A percentile compares a stretch with the other conserved stretches of the same genome.
These are phyloP conservation scores for Blepharisma japonicum DNA, from an alignment of 73 alveolate genomes.

Conservation along the genomic window DNA sequence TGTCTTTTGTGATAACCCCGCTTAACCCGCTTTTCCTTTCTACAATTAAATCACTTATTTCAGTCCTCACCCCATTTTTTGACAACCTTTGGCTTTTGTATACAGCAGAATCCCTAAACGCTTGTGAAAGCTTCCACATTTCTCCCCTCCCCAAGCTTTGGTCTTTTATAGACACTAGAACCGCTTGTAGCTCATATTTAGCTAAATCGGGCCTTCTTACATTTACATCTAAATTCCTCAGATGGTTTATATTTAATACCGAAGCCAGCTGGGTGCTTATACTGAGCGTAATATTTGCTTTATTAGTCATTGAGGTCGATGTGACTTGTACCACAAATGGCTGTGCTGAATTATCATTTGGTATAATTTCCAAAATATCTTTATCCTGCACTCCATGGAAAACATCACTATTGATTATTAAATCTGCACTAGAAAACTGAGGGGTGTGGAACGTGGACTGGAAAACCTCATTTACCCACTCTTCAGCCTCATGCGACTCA, in stretches of 20 bases:
- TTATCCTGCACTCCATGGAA: slow-evolving; percentile 12
- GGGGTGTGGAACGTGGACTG: slow-evolving; percentile 9
- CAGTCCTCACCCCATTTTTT: background rate
- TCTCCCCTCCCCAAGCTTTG: background rate
- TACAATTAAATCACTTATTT: background rate
- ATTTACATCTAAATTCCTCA: background rate
- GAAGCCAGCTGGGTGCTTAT: slow-evolving; percentile 21
- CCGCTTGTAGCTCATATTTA: background rate
- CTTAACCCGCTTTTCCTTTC: background rate
- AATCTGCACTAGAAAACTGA: background rate
- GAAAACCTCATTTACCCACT: slow-evolving; percentile 14
- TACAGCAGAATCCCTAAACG: background rate
- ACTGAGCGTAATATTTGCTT: background rate
- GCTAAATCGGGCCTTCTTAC: background rate
- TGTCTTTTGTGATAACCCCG: background rate
- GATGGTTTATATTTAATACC: background rate
- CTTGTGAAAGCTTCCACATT: background rate
- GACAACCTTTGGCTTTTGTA: background rate
- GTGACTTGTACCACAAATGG: slow-evolving; percentile 22
- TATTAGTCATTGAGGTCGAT: background rate
- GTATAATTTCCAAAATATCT: background rate
- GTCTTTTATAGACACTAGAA: background rate
- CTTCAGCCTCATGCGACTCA: background rate
- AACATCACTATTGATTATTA: background rate
- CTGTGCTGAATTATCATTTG: background rate